phyloP scores from a whole-genome alignment of 345 rosid genomes.

The Pelargonium nanum region DNA sequence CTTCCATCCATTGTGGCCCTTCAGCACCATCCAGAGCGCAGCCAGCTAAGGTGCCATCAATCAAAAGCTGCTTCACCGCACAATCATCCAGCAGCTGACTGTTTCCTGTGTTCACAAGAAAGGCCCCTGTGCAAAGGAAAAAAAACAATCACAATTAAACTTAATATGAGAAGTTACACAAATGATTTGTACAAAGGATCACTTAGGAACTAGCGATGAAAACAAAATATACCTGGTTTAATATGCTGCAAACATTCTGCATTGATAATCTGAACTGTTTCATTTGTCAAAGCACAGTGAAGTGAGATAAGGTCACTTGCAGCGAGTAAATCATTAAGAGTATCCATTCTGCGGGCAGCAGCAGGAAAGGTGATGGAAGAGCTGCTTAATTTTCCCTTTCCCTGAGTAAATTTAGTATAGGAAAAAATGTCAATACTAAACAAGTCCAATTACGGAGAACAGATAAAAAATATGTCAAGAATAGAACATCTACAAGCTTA shows the following conservation, averaged over 20 bases:
- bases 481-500: neutral
- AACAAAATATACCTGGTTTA: slow-evolving; percentile 61
- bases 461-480: neutral
- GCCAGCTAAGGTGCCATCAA: slow-evolving; percentile 93
- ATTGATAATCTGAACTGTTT: slow-evolving; percentile 84
- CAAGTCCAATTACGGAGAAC: neutral
- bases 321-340: slow-evolving; percentile 85
- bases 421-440: slow-evolving; percentile 4
- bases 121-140: slow-evolving; percentile 64
- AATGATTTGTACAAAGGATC: neutral
- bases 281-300: slow-evolving; percentile 78
- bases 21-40: slow-evolving; percentile 98
- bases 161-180: neutral
- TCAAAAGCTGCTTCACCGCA: slow-evolving; percentile 79
- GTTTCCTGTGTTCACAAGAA: slow-evolving; percentile 95
- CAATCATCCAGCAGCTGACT: slow-evolving; percentile 93
- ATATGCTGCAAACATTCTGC: slow-evolving; percentile 95
- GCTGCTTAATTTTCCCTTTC: slow-evolving; percentile 46
- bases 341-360: slow-evolving; percentile 96
- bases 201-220: neutral
- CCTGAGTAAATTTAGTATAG: slow-evolving; percentile 31
- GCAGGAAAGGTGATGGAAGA: slow-evolving; percentile 63
- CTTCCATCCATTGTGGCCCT: slow-evolving; percentile 99
- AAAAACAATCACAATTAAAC: slow-evolving; percentile 3
- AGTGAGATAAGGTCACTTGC: slow-evolving; percentile 95